Evolutionary conservation across 441 rosid genomes (phyloP), one percentile per base, ranked within the genome.

Genomic region (Populus hybrid): DNA sequence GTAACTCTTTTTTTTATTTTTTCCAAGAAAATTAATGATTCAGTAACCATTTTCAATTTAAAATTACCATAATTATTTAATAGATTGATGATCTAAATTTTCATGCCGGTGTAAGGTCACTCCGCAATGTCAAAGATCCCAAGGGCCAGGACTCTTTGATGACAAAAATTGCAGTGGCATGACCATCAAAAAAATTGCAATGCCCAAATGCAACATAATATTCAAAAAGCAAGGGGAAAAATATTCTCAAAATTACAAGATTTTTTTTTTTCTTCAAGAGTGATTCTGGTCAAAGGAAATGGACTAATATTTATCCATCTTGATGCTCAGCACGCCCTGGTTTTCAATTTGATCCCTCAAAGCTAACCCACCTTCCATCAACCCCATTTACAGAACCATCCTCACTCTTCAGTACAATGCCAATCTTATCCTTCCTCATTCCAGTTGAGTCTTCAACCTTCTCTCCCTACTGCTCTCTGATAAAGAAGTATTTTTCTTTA

Each of bases 381-480:
- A 64, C 3, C n/a, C 42, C 14, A 42, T 70, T 74, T 18, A 77
- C 88, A 23, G 71, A 69, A 74, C 75, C 21, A 76, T 75, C 87
- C 84, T 77, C 70, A 2, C 11, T 42, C 31, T 71, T 72, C 33
- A 28, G 56, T 4, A 35, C 24, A 74, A 76, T 81, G 33, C 77
- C 84, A 67, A 67, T 29, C 69, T 65, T 26, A 83, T 36, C 71
- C 64, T 79, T 77, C 71, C 74, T 73, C 2, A 35, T 72, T 71
- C 31, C 82, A 76, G 78, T 78, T 77, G 80, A 83, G 73, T 73
- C 83, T 81, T 84, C 79, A 78, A 69, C 84, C 90, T 81, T 81
- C 90, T 76, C 77, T 81, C 29, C 53, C 83, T 67, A 73, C 83
- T 84, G 69, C 53, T 65, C 68, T 77, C 78, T 7, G 78, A 53